Conservation (phyloP, 495 filamentous ascomycete species). For the Neurospora sp. region DNA sequence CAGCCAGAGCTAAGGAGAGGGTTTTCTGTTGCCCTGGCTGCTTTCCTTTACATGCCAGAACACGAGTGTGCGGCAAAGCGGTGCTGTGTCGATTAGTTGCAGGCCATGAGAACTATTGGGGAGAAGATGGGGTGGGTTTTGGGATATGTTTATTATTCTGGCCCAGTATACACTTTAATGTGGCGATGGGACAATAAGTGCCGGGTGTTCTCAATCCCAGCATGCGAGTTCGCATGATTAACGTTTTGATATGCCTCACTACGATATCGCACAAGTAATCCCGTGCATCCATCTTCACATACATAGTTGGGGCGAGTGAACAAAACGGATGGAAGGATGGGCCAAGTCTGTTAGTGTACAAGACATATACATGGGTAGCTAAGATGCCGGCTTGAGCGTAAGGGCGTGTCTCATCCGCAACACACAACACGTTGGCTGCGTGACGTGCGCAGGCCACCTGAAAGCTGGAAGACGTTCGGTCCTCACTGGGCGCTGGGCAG, state of each 20-base stretch:
- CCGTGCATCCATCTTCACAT: neutral
- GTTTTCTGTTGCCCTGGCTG: neutral
- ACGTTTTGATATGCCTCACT: neutral
- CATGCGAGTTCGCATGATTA: neutral
- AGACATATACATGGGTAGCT: neutral
- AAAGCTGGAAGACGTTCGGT: neutral
- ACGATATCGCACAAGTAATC: neutral
- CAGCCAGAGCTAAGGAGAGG: neutral
- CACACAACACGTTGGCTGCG: neutral
- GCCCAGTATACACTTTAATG: neutral
- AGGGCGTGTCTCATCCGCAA: neutral
- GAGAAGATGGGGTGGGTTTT: neutral
- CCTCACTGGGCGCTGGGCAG: constrained; percentile 9
- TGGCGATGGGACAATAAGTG: neutral
- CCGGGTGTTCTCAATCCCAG: neutral
- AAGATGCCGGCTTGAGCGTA: neutral
- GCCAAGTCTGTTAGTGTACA: neutral
- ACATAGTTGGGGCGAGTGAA: neutral
- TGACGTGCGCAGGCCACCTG: neutral
- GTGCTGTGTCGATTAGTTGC: neutral
- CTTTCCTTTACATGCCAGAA: neutral
- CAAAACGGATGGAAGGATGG: neutral
- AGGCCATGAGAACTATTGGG: neutral
- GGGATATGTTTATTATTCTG: neutral
- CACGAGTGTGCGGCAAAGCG: neutral